These are phyloP conservation scores for Debaryomycetaceae sp. DNA, from an alignment of 1,139 yeast genomes.

Conservation along the genomic window DNA sequence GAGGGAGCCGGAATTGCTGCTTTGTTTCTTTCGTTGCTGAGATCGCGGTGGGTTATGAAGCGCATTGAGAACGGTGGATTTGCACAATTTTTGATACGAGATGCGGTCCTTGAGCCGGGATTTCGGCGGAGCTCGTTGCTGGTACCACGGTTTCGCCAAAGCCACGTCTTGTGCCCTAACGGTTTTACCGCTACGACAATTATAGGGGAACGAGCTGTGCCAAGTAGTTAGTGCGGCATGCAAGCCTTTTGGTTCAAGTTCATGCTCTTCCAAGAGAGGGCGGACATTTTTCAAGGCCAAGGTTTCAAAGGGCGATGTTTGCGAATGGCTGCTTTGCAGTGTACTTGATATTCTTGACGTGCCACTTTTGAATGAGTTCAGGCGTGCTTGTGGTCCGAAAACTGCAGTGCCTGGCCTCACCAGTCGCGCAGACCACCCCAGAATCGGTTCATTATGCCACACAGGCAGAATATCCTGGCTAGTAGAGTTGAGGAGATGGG, in stretches of 20 bases:
- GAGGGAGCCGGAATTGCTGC: slow-evolving; percentile 17
- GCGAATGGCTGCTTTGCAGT: no score
- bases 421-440: slow-evolving; percentile 30
- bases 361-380: neutral
- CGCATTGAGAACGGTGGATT: slow-evolving; percentile 62
- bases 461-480: slow-evolving; percentile 55
- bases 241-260: slow-evolving; percentile 24
- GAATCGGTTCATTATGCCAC: slow-evolving; percentile 53
- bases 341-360: no score
- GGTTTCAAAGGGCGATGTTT: slow-evolving; percentile 3
- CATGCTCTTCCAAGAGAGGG: slow-evolving; percentile 5
- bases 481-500: slow-evolving; percentile 71
- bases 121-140: slow-evolving; percentile 50
- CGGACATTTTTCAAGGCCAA: slow-evolving; percentile 5
- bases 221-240: slow-evolving; percentile 53
- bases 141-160: slow-evolving; percentile 71
- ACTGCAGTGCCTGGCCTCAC: slow-evolving; percentile 11
- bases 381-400: slow-evolving; percentile 1
- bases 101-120: slow-evolving; percentile 69
- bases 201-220: slow-evolving; percentile 82
- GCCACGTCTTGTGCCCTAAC: slow-evolving; percentile 88
- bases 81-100: slow-evolving; percentile 80
- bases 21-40: slow-evolving; percentile 6
- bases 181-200: slow-evolving; percentile 58
- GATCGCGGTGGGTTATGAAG: slow-evolving; percentile 34